These are phyloP conservation scores for Macrophomina phaseolina DNA, from an alignment of 2,329 filamentous ascomycete genomes.

Conservation along the genomic window DNA sequence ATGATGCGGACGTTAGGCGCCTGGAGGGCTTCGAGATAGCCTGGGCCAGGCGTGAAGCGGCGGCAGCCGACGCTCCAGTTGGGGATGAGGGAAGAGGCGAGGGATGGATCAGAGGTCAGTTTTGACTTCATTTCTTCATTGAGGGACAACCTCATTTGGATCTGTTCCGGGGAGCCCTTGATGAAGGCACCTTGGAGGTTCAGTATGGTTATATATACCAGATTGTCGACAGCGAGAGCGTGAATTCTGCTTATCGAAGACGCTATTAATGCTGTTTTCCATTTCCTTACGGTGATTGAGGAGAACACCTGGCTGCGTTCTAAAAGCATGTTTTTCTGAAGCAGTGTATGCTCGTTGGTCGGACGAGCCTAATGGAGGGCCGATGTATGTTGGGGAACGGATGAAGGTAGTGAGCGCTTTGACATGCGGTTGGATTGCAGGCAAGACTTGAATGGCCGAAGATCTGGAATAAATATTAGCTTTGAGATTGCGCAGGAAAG, in stretches of 20 bases:
- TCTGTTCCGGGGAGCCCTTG: conserved; percentile 48
- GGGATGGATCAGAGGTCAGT: conserved; percentile 40
- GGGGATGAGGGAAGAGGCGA: conserved; percentile 54
- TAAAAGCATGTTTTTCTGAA: conserved; percentile 51
- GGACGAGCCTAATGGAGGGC: conserved; percentile 51
- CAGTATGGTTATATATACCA: too few relatives aligned
- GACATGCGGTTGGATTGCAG: conserved; percentile 52
- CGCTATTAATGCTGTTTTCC: conserved; percentile 54
- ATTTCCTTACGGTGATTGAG: conserved; percentile 52
- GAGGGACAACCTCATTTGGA: conserved; percentile 29
- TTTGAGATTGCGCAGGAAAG: too few relatives aligned
- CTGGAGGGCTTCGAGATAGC: conserved; percentile 41
- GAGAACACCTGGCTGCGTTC: conserved; percentile 46
- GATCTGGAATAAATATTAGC: conserved; percentile 47
- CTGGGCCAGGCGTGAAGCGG: conserved; percentile 41
- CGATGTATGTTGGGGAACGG: conserved; percentile 58
- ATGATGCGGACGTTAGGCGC: conserved; percentile 37
- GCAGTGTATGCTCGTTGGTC: conserved; percentile 48
- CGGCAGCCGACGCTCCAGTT: conserved; percentile 46
- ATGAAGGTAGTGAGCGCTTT: conserved; percentile 57
- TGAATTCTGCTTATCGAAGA: conserved; percentile 43
- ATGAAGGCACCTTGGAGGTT: conserved; percentile 44
- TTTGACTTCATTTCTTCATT: conserved; percentile 51
- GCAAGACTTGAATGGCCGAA: conserved; percentile 61
- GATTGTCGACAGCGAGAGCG: too few relatives aligned